Evolutionary conservation across 2,329 filamentous ascomycete species (phyloP).

Genomic region (Phyllachora maydis): DNA sequence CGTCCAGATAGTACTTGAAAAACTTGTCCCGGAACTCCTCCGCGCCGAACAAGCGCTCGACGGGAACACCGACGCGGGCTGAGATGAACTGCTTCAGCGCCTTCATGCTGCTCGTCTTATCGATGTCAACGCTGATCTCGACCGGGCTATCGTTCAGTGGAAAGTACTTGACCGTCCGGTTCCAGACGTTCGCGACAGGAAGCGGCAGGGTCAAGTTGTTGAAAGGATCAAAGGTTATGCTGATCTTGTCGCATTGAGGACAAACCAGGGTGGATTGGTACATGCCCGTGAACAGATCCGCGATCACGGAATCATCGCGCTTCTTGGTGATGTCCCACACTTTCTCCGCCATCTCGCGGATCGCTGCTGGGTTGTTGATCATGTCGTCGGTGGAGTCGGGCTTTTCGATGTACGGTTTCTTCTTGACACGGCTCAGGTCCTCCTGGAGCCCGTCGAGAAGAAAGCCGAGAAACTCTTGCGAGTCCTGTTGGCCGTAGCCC

Average conservation of each 20-base stretch:
- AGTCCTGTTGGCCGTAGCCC: constrained; percentile 90
- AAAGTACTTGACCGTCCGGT: constrained; percentile 53
- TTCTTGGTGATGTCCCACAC: constrained; percentile 85
- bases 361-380: constrained; percentile 61
- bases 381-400: constrained; percentile 95
- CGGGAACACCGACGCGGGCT: constrained; percentile 41
- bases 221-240: constrained; percentile 97
- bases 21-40: constrained; percentile 74
- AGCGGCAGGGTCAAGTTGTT: constrained; percentile 84
- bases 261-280: constrained; percentile 97
- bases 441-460: constrained; percentile 88
- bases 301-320: constrained; percentile 86
- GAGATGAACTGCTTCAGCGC: constrained; percentile 50
- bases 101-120: constrained; percentile 53
- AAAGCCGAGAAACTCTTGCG: constrained; percentile 91
- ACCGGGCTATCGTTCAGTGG: constrained; percentile 54
- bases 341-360: constrained; percentile 66
- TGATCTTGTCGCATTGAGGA: constrained; percentile 79
- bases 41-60: constrained; percentile 50
- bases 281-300: constrained; percentile 89
- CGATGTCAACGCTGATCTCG: constrained; percentile 56
- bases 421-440: constrained; percentile 79
- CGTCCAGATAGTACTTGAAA: constrained; percentile 60
- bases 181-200: constrained; percentile 70
- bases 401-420: constrained; percentile 95